Base-by-base conservation (phyloP, 164 flowering plant genomes). In the Platanus orientalis region DNA sequence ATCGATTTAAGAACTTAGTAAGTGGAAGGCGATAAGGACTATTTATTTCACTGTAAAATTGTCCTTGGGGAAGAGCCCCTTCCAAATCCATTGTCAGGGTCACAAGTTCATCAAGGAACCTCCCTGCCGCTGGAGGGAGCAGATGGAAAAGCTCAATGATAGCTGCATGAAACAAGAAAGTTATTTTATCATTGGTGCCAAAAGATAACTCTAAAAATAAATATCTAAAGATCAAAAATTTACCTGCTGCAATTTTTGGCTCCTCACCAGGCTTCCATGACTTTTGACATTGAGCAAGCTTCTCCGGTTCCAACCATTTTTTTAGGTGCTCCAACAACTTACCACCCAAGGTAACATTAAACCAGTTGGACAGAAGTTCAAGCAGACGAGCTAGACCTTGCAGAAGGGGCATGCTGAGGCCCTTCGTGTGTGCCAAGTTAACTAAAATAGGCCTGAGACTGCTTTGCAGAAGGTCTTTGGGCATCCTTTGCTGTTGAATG, bases 191-290 rank as follows among this genome's bases (percentile, higher is more conserved):
- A 72, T 57, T 36, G 42, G 20, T 11, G 30, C 20, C 32, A 17
- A 44, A 6, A n/a, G n/a, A 3, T 23, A 16, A 48, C 24, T 16
- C 1, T 17, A 2, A 7, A 1, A 32, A 13, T 16, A 65, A 54
- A 40, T 10, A 26, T 13, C 19, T 14, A 48, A 39, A 60, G 16
- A 40, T 20, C 39, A 56, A 10, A 77, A 21, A 63, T 45, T 55
- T 65, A 92, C 99, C 99, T 60, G 99, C 96, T 26, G 99, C 99
- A 79, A 95, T 87, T 78, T 92, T 92, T 59, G 99, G 99, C 71
- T 92, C 99, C 71, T 95, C 99, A 42, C 99, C 99, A 74, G 96
- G 80, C 72, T 95, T 95, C 99, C 99, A 95, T 28, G 92, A 78
- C 70, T 92, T 95, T 74, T 89, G 96, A 65, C 79, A 74, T 71